phyloP scores from a whole-genome alignment of 129 eudicot species.

The Glebionis coronaria region DNA sequence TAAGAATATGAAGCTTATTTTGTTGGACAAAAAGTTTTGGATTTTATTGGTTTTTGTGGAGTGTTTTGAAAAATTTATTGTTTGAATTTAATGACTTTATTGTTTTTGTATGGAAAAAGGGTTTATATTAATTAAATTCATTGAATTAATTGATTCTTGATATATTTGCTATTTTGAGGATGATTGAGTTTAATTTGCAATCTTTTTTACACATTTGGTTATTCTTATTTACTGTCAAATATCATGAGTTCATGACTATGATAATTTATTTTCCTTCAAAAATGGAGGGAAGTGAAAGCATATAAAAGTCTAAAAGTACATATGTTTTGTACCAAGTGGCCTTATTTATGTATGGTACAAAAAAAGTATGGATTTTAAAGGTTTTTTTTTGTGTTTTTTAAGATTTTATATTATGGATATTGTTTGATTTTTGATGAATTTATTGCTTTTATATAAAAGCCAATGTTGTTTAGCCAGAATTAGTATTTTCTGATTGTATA shows the following conservation, averaged over 20 bases:
- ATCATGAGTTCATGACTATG: too few relatives aligned
- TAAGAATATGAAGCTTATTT: neutral
- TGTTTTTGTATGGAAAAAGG: neutral
- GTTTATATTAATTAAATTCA: slow-evolving; percentile 10
- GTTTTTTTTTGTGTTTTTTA: slow-evolving; percentile 7
- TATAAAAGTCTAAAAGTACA: neutral
- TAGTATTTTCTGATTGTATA: too few relatives aligned
- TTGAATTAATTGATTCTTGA: neutral
- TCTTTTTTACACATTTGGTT: neutral
- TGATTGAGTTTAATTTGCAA: slow-evolving; percentile 7
- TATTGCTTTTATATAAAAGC: slow-evolving; percentile 3
- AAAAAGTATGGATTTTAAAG: slow-evolving; percentile 8
- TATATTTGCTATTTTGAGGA: slow-evolving; percentile 13
- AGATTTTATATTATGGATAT: neutral
- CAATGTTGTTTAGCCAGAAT: too few relatives aligned
- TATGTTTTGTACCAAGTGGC: neutral
- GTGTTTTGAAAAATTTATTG: slow-evolving; percentile 3
- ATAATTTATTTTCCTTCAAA: too few relatives aligned
- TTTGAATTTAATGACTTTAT: neutral
- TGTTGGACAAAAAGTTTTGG: neutral
- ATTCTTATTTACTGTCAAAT: too few relatives aligned
- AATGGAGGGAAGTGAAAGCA: too few relatives aligned
- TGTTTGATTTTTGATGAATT: neutral
- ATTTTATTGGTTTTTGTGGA: slow-evolving; percentile 14
- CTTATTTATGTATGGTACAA: neutral